phyloP scores from a whole-genome alignment of 2,329 filamentous ascomycete species.

The Paracoccidioides brasiliensis region DNA sequence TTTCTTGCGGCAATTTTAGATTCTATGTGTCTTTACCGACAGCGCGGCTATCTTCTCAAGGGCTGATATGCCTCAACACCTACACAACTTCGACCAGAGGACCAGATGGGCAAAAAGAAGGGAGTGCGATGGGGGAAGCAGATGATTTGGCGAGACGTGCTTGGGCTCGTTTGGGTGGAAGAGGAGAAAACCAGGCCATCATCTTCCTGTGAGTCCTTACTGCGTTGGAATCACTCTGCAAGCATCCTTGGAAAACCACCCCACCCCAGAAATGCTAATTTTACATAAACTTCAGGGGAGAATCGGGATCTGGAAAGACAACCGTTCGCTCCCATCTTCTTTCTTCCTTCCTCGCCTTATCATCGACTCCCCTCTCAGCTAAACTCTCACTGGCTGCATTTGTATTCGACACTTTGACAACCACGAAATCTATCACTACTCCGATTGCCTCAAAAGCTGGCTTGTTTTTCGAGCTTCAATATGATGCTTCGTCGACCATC shows the following conservation, averaged over 20 bases:
- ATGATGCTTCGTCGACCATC: conserved; percentile 74
- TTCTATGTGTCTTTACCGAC: conserved; percentile 88
- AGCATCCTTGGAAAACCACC: no score
- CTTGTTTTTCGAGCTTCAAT: conserved; percentile 90
- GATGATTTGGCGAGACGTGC: conserved; percentile 84
- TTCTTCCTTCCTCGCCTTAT: conserved; percentile 73
- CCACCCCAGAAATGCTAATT: conserved; percentile 12
- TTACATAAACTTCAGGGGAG: conserved; percentile 51
- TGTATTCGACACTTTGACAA: conserved; percentile 90
- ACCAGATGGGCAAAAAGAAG: conserved; percentile 79
- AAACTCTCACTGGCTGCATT: conserved; percentile 91
- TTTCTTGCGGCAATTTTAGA: conserved; percentile 43
- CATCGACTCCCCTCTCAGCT: conserved; percentile 80
- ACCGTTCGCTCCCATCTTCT: conserved; percentile 83
- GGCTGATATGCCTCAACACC: conserved; percentile 83
- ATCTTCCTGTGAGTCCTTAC: conserved; percentile 66
- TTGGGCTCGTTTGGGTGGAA: conserved; percentile 69
- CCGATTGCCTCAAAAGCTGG: conserved; percentile 92
- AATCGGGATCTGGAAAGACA: conserved; percentile 92
- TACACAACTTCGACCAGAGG: conserved; percentile 83
- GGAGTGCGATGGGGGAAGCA: conserved; percentile 80
- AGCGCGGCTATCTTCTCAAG: conserved; percentile 79
- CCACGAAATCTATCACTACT: conserved; percentile 91
- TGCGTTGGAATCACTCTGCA: not conserved
- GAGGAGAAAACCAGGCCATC: conserved; percentile 85